phyloP scores from a whole-genome alignment of 129 eudicot species.

The Heracleum sosnowskyi region DNA sequence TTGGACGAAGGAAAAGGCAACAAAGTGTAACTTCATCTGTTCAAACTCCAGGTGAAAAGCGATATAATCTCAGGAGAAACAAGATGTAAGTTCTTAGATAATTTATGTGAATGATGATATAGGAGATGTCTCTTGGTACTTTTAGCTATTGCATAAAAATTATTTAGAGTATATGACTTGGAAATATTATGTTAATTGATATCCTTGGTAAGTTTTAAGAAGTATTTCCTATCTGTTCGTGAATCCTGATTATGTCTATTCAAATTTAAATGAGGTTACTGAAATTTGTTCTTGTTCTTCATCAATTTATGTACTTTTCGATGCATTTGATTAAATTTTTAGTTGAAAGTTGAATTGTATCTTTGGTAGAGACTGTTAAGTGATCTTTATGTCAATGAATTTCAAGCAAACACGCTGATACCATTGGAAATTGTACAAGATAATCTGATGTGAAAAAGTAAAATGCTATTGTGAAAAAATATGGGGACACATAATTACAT shows the following conservation, averaged over 20 bases:
- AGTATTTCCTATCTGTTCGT: not conserved
- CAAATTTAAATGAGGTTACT: not conserved
- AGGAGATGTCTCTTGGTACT: not conserved
- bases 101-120: conserved; percentile 4
- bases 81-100: conserved; percentile 51
- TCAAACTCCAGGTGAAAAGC: conserved; percentile 49
- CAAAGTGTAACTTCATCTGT: conserved; percentile 32
- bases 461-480: not conserved
- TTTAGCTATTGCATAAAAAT: not conserved
- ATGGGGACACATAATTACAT: not conserved
- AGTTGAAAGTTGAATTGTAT: not conserved
- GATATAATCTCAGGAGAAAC: conserved; percentile 83
- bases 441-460: not conserved
- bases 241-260: not conserved
- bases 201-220: not conserved
- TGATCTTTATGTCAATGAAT: not conserved
- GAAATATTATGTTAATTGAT: not conserved
- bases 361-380: not conserved
- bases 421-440: not conserved
- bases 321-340: not conserved
- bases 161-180: not conserved
- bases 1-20: conserved; percentile 71
- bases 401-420: not conserved
- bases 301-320: not conserved
- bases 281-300: not conserved